Percentiles rank a stretch among this genome's conserved stretches.
These are phyloP conservation scores for Inga oerstediana DNA, from an alignment of 306 rosid genomes.

Conservation along the genomic window DNA sequence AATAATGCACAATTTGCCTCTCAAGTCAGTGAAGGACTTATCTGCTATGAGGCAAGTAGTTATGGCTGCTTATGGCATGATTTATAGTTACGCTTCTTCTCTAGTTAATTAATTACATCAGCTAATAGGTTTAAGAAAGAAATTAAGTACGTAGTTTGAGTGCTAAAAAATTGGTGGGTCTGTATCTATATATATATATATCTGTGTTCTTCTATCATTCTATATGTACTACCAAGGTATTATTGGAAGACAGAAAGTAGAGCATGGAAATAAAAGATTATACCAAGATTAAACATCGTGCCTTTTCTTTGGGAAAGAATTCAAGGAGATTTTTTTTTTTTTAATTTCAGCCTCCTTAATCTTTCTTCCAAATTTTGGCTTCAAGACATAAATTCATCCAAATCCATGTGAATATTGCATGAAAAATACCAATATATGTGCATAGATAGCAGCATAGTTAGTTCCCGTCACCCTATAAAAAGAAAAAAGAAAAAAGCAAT, in stretches of 20 bases:
- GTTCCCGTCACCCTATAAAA: not conserved
- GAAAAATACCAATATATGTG: not conserved
- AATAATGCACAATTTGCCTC: slow-evolving; percentile 41
- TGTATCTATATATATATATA: not conserved
- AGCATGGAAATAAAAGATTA: not conserved
- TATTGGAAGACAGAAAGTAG: slow-evolving; percentile 3
- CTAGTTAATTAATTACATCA: not conserved
- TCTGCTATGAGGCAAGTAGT: slow-evolving; percentile 33
- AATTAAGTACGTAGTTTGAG: slow-evolving; percentile 1
- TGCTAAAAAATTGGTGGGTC: slow-evolving; percentile 1
- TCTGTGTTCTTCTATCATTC: not conserved
- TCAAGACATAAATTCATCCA: not conserved
- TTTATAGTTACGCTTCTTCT: slow-evolving; percentile 4
- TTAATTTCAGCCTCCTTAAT: not conserved
- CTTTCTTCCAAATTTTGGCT: not conserved
- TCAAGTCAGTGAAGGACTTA: slow-evolving; percentile 33
- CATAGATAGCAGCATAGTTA: not conserved
- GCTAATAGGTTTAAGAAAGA: not conserved
- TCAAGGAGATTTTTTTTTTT: not conserved
- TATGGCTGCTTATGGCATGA: slow-evolving; percentile 54
- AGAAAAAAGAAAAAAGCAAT: too few relatives aligned
- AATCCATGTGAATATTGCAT: not conserved
- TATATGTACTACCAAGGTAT: not conserved
- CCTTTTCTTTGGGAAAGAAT: not conserved
- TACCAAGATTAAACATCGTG: not conserved